Base-by-base conservation (phyloP, 345 rosid genomes). In the Salix dunnii region DNA sequence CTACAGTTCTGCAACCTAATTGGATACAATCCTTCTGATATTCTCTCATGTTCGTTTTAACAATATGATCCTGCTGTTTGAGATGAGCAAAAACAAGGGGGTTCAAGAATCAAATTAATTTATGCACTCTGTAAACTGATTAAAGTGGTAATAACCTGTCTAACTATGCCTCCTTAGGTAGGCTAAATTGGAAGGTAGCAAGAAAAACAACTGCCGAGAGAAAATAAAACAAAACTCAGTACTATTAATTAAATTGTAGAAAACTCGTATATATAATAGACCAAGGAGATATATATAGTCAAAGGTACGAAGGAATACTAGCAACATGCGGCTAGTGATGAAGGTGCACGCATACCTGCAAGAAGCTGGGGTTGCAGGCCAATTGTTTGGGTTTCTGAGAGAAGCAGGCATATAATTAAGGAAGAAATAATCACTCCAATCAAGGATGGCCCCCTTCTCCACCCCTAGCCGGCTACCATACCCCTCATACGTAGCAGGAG, bases 341-440 rank as follows among this genome's bases (percentile, higher is more conserved):
- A 23, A 28, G 60, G 31, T 9, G 58, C 43, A 8, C 18, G 7
- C 3, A 6, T 36, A 81, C 84, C 84, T 74, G 81, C 78, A 77
- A 6, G 81, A 30, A 18, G 67, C 18, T 8, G 81, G 84, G 28
- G 27, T 53, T 7, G 60, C 30, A 43, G 84, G 84, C 81, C 84
- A 82, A 36, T 78, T 82, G 66, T 7, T 13, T 6, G 27, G 69
- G 58, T 69, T 55, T 40, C 79, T 64, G 17, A 77, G 69, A 0
- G 71, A 23, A 35, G 28, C 33, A 10, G 84, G 84, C 76, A 78
- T 48, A 10, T 33, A 82, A 60, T 82, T 73, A 35, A 82, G 84
- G 60, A 78, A 82, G 76, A 82, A 82, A 60, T 82, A 82, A 23
- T 82, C 84, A 36, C 81, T 82, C 84, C 84, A 82, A 66, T 82